Evolutionary conservation across 2,329 filamentous ascomycete species (phyloP).

Genomic region (Metarhizium album): DNA sequence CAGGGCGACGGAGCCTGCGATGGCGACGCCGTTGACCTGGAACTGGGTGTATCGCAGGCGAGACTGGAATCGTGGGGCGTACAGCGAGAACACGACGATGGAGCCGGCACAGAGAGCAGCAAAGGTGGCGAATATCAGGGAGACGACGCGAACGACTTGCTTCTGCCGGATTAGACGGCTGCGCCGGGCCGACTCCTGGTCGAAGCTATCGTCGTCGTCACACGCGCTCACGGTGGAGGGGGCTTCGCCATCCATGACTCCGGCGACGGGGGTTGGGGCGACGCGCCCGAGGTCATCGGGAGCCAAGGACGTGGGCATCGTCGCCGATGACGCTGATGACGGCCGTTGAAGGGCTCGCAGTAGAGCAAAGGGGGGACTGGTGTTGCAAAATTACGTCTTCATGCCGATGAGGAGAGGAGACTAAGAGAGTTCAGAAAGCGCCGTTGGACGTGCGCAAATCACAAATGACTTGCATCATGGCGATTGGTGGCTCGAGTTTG

Average conservation of each 20-base stretch:
- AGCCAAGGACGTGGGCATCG: conserved; percentile 3
- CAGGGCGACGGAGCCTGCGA: conserved; percentile 75
- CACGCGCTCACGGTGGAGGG: conserved; percentile 3
- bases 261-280: neutral
- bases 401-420: neutral
- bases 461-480: too few species aligned
- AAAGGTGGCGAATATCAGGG: conserved; percentile 44
- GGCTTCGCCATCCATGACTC: conserved; percentile 1
- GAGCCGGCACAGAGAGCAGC: conserved; percentile 72
- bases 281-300: conserved; percentile 1
- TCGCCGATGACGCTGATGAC: neutral
- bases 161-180: conserved; percentile 18
- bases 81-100: conserved; percentile 88
- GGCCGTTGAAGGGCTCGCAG: neutral
- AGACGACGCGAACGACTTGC: conserved; percentile 29
- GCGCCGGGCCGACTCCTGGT: conserved; percentile 9
- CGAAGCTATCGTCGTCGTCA: conserved; percentile 9
- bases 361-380: neutral
- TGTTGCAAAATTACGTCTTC: neutral
- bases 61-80: conserved; percentile 81
- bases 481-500: too few species aligned
- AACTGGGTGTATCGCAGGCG: conserved; percentile 81
- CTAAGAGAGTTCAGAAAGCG: too few species aligned
- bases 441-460: too few species aligned
- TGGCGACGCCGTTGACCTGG: conserved; percentile 83